phyloP scores from a whole-genome alignment of 805 yeast genomes.

The Suhomyces pyralidae region DNA sequence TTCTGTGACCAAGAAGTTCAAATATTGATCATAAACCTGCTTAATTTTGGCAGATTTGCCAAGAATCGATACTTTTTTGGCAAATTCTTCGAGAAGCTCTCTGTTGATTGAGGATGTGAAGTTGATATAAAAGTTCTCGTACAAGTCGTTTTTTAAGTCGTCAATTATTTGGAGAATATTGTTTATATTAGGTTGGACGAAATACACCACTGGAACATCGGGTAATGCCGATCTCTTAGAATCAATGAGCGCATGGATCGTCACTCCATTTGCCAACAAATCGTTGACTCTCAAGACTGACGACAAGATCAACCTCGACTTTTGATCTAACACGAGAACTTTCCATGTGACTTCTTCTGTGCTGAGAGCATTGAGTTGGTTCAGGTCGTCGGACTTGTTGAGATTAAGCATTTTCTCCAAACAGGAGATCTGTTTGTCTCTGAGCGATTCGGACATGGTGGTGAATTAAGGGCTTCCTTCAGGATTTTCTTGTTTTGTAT shows the following conservation, averaged over 20 bases:
- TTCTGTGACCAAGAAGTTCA: conserved; percentile 89
- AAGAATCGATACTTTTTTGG: conserved; percentile 69
- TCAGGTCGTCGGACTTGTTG: conserved; percentile 60
- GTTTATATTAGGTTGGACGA: conserved; percentile 80
- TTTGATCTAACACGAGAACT: conserved; percentile 75
- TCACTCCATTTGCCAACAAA: conserved; percentile 82
- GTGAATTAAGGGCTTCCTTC: not conserved
- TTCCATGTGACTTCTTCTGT: conserved; percentile 84
- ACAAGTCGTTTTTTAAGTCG: conserved; percentile 72
- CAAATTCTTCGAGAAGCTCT: conserved; percentile 81
- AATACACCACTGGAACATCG: conserved; percentile 93
- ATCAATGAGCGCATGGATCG: conserved; percentile 76
- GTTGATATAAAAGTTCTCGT: conserved; percentile 77
- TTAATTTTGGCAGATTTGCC: conserved; percentile 71
- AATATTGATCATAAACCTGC: conserved; percentile 92
- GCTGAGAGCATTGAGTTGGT: conserved; percentile 51
- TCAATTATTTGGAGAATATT: conserved; percentile 67
- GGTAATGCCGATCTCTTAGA: conserved; percentile 79
- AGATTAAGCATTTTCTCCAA: conserved; percentile 84
- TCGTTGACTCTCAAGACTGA: conserved; percentile 93
- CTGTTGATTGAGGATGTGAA: conserved; percentile 80
- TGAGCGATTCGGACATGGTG: conserved; percentile 11
- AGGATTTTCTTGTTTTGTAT: not conserved
- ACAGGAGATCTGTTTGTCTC: conserved; percentile 24
- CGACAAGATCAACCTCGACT: conserved; percentile 82